Evolutionary conservation across 441 rosid species (phyloP).

Genomic region (Melastoma candidum): DNA sequence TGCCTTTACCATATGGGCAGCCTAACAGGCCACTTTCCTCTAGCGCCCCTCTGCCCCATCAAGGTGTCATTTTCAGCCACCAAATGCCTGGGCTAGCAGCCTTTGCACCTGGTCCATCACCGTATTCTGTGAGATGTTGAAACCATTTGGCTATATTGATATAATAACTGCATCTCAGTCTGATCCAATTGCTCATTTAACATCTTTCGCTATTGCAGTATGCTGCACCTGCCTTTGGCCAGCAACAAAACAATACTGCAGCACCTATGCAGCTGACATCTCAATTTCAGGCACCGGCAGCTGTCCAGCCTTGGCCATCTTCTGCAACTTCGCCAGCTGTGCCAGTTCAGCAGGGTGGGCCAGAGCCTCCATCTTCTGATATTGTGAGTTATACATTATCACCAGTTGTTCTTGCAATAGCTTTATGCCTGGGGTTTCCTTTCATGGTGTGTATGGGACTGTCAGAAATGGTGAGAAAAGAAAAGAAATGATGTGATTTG

Average conservation of each 20-base stretch:
- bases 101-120: constrained; percentile 45
- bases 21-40: constrained; percentile 47
- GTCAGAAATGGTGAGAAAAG: too few species aligned
- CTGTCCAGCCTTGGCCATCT: constrained; percentile 53
- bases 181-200: constrained; percentile 11
- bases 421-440: neutral
- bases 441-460: too few species aligned
- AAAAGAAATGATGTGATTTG: too few species aligned
- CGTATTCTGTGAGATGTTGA: constrained; percentile 41
- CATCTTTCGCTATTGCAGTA: constrained; percentile 35
- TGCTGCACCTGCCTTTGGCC: constrained; percentile 52
- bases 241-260: constrained; percentile 40
- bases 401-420: neutral
- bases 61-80: constrained; percentile 27
- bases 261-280: constrained; percentile 41
- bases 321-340: constrained; percentile 36
- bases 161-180: constrained; percentile 6
- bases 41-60: constrained; percentile 45
- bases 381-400: constrained; percentile 29
- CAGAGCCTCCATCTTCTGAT: constrained; percentile 46
- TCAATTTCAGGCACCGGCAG: constrained; percentile 46
- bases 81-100: constrained; percentile 35
- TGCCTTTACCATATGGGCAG: constrained; percentile 52
- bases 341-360: constrained; percentile 41
- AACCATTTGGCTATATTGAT: constrained; percentile 7